Conservation (phyloP, 345 rosid genomes). For the Lagerstroemia speciosa region DNA sequence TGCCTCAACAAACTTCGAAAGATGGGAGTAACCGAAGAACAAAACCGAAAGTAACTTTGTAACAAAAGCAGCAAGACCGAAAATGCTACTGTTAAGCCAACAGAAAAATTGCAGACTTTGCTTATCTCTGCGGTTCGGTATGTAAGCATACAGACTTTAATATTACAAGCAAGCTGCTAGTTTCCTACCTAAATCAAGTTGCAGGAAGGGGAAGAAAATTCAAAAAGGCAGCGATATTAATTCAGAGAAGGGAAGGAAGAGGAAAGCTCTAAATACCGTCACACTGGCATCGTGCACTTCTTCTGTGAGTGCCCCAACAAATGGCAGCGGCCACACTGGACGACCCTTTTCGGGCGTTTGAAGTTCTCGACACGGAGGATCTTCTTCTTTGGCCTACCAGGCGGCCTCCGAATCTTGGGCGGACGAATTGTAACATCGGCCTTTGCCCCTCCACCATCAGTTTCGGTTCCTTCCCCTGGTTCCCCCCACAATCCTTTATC, state of each 20-base stretch:
- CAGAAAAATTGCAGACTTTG: not conserved
- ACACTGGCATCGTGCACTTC: slow-evolving; percentile 85
- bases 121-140: not conserved
- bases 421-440: slow-evolving; percentile 57
- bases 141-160: not conserved
- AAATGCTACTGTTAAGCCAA: not conserved
- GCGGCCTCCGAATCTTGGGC: slow-evolving; percentile 93
- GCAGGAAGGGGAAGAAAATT: not conserved
- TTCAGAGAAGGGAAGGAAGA: not conserved
- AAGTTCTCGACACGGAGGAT: slow-evolving; percentile 84
- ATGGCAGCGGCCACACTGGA: slow-evolving; percentile 98
- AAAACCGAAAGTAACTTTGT: not conserved
- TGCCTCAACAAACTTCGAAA: too few relatives aligned
- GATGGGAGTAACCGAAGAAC: too few relatives aligned
- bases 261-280: slow-evolving; percentile 9
- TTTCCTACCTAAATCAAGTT: not conserved
- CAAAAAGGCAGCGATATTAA: not conserved
- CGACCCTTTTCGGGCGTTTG: slow-evolving; percentile 89
- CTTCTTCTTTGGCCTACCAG: slow-evolving; percentile 97
- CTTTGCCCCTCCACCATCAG: slow-evolving; percentile 36
- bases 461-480: slow-evolving; percentile 22
- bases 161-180: not conserved
- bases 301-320: slow-evolving; percentile 98
- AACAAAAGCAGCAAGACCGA: not conserved
- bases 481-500: slow-evolving; percentile 57